Evolutionary conservation across 2,329 filamentous ascomycete species (phyloP).

Genomic region (Clonostachys byssicola): DNA sequence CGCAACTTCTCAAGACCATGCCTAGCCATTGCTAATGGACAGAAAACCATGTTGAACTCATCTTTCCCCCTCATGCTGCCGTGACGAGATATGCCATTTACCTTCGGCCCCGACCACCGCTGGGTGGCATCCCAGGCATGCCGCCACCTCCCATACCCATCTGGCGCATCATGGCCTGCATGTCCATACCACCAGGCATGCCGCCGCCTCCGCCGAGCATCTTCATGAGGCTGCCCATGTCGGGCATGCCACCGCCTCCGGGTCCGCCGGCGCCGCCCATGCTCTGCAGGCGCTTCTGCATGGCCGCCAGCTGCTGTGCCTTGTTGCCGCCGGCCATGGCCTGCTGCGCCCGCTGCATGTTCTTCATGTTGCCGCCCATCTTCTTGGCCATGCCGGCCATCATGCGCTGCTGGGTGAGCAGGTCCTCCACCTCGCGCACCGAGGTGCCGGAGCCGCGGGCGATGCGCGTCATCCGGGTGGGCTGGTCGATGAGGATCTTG

Average conservation of each 20-base stretch:
- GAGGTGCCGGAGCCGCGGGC: constrained; percentile 86
- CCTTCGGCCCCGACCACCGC: constrained; percentile 21
- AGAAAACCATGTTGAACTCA: neutral
- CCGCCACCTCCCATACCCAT: constrained; percentile 56
- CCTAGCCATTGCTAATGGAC: constrained; percentile 1
- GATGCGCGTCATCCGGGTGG: constrained; percentile 86
- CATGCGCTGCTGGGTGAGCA: constrained; percentile 97
- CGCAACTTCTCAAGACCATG: neutral
- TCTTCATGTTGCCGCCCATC: constrained; percentile 96
- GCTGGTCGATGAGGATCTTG: constrained; percentile 89
- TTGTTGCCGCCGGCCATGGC: constrained; percentile 90
- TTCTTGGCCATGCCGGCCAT: constrained; percentile 99
- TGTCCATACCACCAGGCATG: constrained; percentile 69
- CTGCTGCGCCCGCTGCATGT: constrained; percentile 90
- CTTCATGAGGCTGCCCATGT: constrained; percentile 85
- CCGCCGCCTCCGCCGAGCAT: constrained; percentile 74
- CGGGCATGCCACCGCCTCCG: constrained; percentile 61
- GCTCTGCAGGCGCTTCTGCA: constrained; percentile 91
- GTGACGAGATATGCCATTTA: constrained; percentile 3
- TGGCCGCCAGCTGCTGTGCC: constrained; percentile 88
- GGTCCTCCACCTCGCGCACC: constrained; percentile 89
- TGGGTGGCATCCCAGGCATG: constrained; percentile 21
- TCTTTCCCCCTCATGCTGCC: neutral
- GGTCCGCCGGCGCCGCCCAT: constrained; percentile 67
- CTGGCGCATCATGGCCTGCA: constrained; percentile 77